Evolutionary conservation across 345 rosid genomes (phyloP), one percentile per base, ranked within the genome.

Genomic region (Streptanthus diversifolius): DNA sequence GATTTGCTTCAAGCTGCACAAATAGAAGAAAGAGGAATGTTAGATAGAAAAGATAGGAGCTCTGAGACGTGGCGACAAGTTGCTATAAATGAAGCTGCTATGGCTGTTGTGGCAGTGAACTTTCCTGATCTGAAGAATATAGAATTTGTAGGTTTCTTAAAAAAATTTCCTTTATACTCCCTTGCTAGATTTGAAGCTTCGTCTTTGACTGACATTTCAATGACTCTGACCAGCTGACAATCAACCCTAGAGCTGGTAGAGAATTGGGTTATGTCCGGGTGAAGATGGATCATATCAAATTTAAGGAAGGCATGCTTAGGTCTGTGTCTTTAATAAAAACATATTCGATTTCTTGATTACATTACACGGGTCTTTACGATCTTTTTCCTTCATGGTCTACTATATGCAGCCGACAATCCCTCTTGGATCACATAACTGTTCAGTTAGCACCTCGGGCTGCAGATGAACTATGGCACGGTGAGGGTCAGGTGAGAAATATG

Each of bases 401-500:
- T 71, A 24, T 64, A 71, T 79, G 82, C 88, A 90, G 98, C 49
- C 91, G 98, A 43, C 95, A 90, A 68, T 88, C 96, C 60, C 79
- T 92, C 60, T 81, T 92, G 80, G 98, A 92, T 86, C 90, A 92
- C 71, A 92, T 92, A 68, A 88, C 96, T 17, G 98, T 92, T 66
- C 98, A 90, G 77, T 81, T 92, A 67, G 98, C 96, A 67, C 96
- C 96, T n/a, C 91, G 95, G 24, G 98, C 96, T 75, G 98, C 96
- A 8, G 98, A 92, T 85, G 98, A 92, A 80, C 83, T 92, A 33
- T 90, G 96, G 93, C 82, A 73, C 44, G 98, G 96, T 21, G 86
- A 87, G 83, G 83, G 74, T 76, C 89, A 88, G 96, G 98, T 92
- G 67, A 85, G 85, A 72, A 45, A 56, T 37, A 52, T 65, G 53